Base-by-base conservation (phyloP, 2,329 filamentous ascomycete genomes). In the Dothideomycetes sp. region DNA sequence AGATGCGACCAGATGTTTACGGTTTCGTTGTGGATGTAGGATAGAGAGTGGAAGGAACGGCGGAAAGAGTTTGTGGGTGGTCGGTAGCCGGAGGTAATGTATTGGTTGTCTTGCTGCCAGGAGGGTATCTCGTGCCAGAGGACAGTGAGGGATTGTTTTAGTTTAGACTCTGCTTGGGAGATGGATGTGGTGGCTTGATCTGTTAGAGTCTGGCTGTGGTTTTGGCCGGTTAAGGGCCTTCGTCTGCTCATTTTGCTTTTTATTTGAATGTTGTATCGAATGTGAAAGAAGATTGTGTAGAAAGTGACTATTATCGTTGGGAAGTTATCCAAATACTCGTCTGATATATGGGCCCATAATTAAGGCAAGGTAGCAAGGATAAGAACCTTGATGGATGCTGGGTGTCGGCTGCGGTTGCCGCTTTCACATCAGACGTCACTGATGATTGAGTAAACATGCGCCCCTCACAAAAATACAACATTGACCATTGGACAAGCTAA, bases 1-100 rank as follows among this genome's bases (percentile, higher is more conserved):
- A 84, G 66, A 56, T 85, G 81, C 3, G 76, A 71, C 57, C 80
- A 84, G 51, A 84, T 83, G 57, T 85, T 85, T 35, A 84, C 73
- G 4, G 73, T 73, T 54, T 80, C 75, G 55, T 80, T 83, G 61
- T 84, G 78, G 11, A 83, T 52, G 56, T 81, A 77, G 38, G 65
- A 58, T 12, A 84, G 62, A 27, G 71, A 77, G 30, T 68, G 60
- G 42, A 75, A 66, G 15, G 75, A 82, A 41, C 63, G 68, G 11
- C 54, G 43, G 57, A 77, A 81, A 0, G 78, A 82, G 41, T 70
- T 69, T 2, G 77, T 78, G 16, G 68, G 67, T 1, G 74, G 73
- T 0, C 80, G 72, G 59, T 84, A 85, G 45, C 77, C 75, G 18
- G 70, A 71, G 40, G 66, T 66, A 42, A 85, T 84, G 62, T 76